Percentiles rank a stretch among this genome's conserved stretches.
These are phyloP conservation scores for Pichia sp. DNA, from an alignment of 1,139 yeast species.

Conservation along the genomic window DNA sequence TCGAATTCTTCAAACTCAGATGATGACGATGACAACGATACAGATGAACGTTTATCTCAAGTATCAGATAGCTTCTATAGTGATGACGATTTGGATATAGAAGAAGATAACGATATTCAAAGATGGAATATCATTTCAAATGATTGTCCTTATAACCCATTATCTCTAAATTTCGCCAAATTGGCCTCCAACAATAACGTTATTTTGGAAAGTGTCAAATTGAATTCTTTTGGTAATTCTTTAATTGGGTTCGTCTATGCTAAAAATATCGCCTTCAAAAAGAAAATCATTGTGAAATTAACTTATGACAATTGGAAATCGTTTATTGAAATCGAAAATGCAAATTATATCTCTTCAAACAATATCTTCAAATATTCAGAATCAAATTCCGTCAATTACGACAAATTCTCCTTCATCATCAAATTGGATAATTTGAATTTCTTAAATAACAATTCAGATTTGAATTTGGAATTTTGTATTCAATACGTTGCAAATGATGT, in stretches of 20 bases:
- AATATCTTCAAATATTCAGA: conserved; percentile 33
- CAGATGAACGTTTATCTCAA: too few species aligned
- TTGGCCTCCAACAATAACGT: conserved; percentile 45
- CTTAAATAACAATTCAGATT: conserved; percentile 29
- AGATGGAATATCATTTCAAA: conserved; percentile 43
- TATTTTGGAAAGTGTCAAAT: conserved; percentile 62
- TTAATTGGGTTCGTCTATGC: conserved; percentile 75
- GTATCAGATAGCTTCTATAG: too few species aligned
- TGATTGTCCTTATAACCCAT: conserved; percentile 30
- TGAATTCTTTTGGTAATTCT: conserved; percentile 54
- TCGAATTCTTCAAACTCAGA: conserved; percentile 25
- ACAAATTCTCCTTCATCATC: conserved; percentile 47
- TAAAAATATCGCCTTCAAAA: conserved; percentile 61
- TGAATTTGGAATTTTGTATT: conserved; percentile 52
- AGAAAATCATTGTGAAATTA: conserved; percentile 62
- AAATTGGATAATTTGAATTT: conserved; percentile 30
- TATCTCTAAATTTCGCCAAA: conserved; percentile 36
- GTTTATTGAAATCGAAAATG: conserved; percentile 60
- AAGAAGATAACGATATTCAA: conserved; percentile 24
- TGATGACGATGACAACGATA: conserved; percentile 30
- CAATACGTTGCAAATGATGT: conserved; percentile 48
- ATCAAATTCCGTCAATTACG: conserved; percentile 29
- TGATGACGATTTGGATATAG: conserved; percentile 21
- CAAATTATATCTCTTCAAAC: conserved; percentile 51
- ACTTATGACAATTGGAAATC: conserved; percentile 75